Base-by-base conservation (phyloP, 148 eudicot genomes). In the Fallopia convolvulus region DNA sequence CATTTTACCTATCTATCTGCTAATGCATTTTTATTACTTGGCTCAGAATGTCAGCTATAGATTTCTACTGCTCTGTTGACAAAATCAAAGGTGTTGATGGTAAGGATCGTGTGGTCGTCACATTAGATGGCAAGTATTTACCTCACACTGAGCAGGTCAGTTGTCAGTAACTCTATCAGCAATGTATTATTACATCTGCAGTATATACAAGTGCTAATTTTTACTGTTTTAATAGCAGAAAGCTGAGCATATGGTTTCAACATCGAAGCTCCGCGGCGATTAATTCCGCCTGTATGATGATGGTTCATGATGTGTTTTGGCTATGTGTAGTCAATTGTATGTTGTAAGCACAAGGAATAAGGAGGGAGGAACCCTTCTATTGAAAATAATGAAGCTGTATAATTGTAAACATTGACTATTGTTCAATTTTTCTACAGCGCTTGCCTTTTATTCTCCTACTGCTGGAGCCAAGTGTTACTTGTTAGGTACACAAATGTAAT, bases 41-140 rank as follows among this genome's bases (percentile, higher is more conserved):
- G 79, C 81, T 75, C 63, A 94, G 98, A 83, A 94, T 94, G 99
- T 94, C 99, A 21, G 93, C 96, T 61, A 89, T 94, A 79, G 99
- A 94, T 86, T 92, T 92, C 83, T 94, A 85, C 82, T 92, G 99
- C 87, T 92, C 99, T 1, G 99, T 94, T 66, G 96, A 94, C 84
- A 94, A 94, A 88, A 82, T 89, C 65, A 90, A 90, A 88, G 99
- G 99, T 13, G 91, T 81, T 42, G 99, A 94, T 84, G 99, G 97
- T 61, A 94, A 94, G 81, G 94, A 94, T 58, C 88, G 99, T 36
- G 99, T 83, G 63, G 91, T 90, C 68, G 73, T 94, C 40, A 94
- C 97, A 32, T 87, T 92, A 70, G 99, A 94, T 73, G 99, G 99
- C 73, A 94, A 94, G 78, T 94, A 90, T 81, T 73, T 94, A 79